phyloP scores from a whole-genome alignment of 768 basidiomycete genomes.

The Tricholomella constricta region DNA sequence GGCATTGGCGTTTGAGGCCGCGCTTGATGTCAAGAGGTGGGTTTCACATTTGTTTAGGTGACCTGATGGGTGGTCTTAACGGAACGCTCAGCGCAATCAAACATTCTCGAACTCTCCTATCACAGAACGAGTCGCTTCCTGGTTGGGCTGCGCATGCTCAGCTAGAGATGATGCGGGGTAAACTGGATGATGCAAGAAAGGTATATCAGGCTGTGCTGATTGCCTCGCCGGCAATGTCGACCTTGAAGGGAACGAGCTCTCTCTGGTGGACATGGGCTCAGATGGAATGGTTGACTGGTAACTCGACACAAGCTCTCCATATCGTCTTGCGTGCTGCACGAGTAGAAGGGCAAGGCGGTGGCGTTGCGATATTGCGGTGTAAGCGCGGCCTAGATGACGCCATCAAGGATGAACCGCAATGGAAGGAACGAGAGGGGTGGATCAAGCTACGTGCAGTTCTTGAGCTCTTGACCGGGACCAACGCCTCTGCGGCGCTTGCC shows the following conservation, averaged over 20 bases:
- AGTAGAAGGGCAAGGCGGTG: constrained; percentile 51
- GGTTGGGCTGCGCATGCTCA: constrained; percentile 81
- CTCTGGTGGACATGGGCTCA: constrained; percentile 88
- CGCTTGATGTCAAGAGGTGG: constrained; percentile 58
- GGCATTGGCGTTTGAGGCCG: constrained; percentile 68
- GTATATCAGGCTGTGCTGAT: constrained; percentile 71
- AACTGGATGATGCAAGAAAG: constrained; percentile 70
- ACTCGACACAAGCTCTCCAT: constrained; percentile 49
- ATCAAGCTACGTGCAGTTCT: constrained; percentile 64
- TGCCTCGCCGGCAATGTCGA: constrained; percentile 39
- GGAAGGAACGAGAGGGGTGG: constrained; percentile 69
- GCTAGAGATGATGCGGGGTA: constrained; percentile 67
- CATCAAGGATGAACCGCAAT: constrained; percentile 29
- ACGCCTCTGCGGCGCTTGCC: constrained; percentile 39
- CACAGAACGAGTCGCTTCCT: constrained; percentile 56
- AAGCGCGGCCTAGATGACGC: constrained; percentile 64
- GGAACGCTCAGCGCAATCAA: constrained; percentile 60
- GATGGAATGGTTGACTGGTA: constrained; percentile 73
- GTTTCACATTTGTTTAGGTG: not conserved
- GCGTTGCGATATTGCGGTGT: constrained; percentile 60
- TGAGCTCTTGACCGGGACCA: constrained; percentile 55
- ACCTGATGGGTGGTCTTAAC: not conserved
- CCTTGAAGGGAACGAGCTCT: constrained; percentile 37
- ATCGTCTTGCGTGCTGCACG: constrained; percentile 58
- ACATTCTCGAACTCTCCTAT: constrained; percentile 65